Percentiles rank a stretch among this genome's conserved stretches.
phyloP scores from a whole-genome alignment of 148 eudicot species.

The Oxyria digyna region DNA sequence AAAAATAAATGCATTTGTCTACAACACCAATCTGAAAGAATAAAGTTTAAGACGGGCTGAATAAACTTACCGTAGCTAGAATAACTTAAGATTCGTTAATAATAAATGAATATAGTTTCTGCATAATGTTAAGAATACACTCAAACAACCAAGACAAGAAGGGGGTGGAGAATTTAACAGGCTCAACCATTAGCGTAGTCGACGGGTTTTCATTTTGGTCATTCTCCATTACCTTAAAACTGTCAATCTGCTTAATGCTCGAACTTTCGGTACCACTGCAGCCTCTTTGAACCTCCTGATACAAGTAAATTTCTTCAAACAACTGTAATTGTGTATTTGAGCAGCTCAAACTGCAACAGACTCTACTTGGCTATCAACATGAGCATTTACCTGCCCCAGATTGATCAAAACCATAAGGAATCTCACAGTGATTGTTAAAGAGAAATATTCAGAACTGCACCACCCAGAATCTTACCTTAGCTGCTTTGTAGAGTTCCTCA shows the following conservation, averaged over 20 bases:
- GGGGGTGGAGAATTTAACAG: constrained; percentile 12
- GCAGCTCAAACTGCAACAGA: constrained; percentile 63
- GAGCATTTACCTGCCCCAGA: constrained; percentile 50
- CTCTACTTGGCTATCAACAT: constrained; percentile 43
- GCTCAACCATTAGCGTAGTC: background rate
- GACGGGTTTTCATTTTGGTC: background rate
- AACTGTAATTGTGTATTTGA: constrained; percentile 5
- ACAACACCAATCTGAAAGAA: background rate
- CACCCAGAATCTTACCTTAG: constrained; percentile 42
- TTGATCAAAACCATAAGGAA: background rate
- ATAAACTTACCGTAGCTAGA: background rate
- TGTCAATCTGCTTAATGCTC: constrained; percentile 1
- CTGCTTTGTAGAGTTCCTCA: constrained; percentile 93
- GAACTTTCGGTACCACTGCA: background rate
- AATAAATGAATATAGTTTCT: background rate
- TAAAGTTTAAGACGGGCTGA: background rate
- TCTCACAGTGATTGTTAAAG: background rate
- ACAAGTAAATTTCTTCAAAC: constrained; percentile 16
- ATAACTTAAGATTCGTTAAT: constrained; percentile 7
- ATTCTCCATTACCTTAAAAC: background rate
- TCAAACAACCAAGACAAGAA: constrained; percentile 32
- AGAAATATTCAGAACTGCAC: background rate
- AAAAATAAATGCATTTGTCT: background rate
- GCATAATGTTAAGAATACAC: constrained; percentile 10
- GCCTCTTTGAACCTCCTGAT: constrained; percentile 12